phyloP scores from a whole-genome alignment of 2,329 filamentous ascomycete species.

The Diaporthe batatas region DNA sequence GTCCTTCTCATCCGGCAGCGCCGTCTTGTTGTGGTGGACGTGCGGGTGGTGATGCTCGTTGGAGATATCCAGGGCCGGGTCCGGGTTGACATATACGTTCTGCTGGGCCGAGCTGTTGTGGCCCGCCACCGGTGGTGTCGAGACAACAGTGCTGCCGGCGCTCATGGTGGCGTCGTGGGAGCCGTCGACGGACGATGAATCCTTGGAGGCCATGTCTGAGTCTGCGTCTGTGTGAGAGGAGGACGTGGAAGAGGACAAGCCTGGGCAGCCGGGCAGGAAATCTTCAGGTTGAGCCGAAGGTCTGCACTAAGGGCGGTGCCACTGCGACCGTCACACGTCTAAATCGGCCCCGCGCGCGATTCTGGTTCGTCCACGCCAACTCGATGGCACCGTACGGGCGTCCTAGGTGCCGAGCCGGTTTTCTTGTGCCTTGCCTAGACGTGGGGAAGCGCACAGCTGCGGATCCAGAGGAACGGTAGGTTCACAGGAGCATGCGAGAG shows the following conservation, averaged over 20 bases:
- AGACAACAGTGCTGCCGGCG: neutral
- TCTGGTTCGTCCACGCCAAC: neutral
- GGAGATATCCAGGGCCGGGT: conserved; percentile 30
- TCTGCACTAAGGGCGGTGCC: conserved; percentile 1
- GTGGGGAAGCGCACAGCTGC: neutral
- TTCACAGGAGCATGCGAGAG: conserved; percentile 24
- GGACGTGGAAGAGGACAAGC: neutral
- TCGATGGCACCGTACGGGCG: neutral
- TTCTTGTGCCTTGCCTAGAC: conserved; percentile 6
- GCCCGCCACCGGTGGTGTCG: neutral
- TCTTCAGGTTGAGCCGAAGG: conserved; percentile 20
- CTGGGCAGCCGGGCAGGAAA: neutral
- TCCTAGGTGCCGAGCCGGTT: conserved; percentile 27
- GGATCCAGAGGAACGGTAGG: conserved; percentile 26
- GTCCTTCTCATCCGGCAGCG: conserved; percentile 53
- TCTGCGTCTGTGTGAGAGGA: neutral
- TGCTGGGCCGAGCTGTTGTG: conserved; percentile 35
- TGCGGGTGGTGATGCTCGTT: conserved; percentile 61
- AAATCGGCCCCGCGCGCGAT: neutral
- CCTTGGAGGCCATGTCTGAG: conserved; percentile 18
- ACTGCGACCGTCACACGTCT: conserved; percentile 18
- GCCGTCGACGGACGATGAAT: neutral
- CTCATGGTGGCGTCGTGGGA: conserved; percentile 13
- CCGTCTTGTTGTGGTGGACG: conserved; percentile 56
- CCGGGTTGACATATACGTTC: conserved; percentile 24